phyloP scores from a whole-genome alignment of 805 yeast species.

The Candida mattraensis region DNA sequence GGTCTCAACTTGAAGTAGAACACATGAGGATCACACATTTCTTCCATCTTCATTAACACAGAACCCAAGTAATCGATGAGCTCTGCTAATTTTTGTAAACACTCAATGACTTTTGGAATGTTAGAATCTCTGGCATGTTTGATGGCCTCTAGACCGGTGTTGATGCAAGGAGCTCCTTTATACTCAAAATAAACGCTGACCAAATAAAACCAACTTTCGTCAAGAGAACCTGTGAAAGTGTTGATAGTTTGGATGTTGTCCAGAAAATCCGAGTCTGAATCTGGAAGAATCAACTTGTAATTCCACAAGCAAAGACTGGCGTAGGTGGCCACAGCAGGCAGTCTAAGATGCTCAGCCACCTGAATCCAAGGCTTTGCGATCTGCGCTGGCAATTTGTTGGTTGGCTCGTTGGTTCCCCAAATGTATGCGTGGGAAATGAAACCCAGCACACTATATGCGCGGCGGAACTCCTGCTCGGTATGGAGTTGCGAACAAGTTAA shows the following conservation, averaged over 20 bases:
- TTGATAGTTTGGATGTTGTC: constrained; percentile 74
- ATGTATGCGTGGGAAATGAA: constrained; percentile 86
- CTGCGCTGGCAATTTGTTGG: constrained; percentile 61
- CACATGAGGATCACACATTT: constrained; percentile 91
- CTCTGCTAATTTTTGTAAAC: constrained; percentile 69
- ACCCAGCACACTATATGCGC: constrained; percentile 80
- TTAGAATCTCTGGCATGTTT: constrained; percentile 51
- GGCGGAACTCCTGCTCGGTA: constrained; percentile 54
- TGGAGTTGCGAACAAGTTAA: constrained; percentile 49
- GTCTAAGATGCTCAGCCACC: constrained; percentile 56
- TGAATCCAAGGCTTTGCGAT: constrained; percentile 69
- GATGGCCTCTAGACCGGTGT: constrained; percentile 67
- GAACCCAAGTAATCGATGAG: constrained; percentile 71
- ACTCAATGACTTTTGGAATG: constrained; percentile 38
- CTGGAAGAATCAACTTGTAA: constrained; percentile 61
- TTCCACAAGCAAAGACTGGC: constrained; percentile 91
- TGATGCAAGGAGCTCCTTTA: constrained; percentile 71
- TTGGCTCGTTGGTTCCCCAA: constrained; percentile 73
- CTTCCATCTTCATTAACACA: constrained; percentile 78
- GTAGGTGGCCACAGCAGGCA: constrained; percentile 88
- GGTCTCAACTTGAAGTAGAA: constrained; percentile 88
- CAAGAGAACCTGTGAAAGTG: constrained; percentile 87
- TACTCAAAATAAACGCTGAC: constrained; percentile 86
- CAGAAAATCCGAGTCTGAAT: constrained; percentile 37
- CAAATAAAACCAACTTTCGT: constrained; percentile 91